Evolutionary conservation across 768 basidiomycete species (phyloP), one percentile per base, ranked within the genome.

Genomic region (Tubosaeta sp.): DNA sequence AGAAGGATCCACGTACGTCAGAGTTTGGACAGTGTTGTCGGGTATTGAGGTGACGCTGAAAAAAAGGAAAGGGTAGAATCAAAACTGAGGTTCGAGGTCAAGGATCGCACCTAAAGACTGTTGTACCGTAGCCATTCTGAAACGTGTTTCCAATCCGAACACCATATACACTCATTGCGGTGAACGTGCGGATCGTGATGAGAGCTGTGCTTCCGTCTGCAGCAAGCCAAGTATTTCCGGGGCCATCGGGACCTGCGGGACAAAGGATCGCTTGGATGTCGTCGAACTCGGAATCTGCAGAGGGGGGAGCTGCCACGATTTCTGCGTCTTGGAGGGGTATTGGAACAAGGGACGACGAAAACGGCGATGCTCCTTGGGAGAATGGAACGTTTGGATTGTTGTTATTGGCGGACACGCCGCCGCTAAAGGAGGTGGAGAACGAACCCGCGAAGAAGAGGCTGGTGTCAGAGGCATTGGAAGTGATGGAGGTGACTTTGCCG

Each of bases 81-180:
- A 54, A 46, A 37, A 37, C 26, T 29, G 42, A 51, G 33, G 37
- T 22, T 29, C 6, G 19, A 41, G 27, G 14, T 11, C 13, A 29
- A 41, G 17, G 35, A 43, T 12, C 44, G 41, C 68, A 95, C 95
- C 80, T 87, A 71, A 99, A 99, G 5, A 75, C 79, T n/a, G 83
- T 89, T 1, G 95, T 95, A 38, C 93, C 88, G 59, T 88, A 84
- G 48, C 84, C 80, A 46, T 76, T 70, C 56, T 85, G 76, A 69
- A 95, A 91, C 8, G 93, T 95, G 71, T 99, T 98, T 26, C 93
- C 95, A 27, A 99, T 74, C 42, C 97, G 83, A 44, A 97, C 65
- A 5, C 95, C 97, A 51, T 76, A 83, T 4, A 84, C 88, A 45
- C 79, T 82, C 51, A 90, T 80, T 63, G 77, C 86, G 26, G 82